Evolutionary conservation across 208 protist species (phyloP), one percentile per base, ranked within the genome.

Genomic region (Wallacemonas sp.): DNA sequence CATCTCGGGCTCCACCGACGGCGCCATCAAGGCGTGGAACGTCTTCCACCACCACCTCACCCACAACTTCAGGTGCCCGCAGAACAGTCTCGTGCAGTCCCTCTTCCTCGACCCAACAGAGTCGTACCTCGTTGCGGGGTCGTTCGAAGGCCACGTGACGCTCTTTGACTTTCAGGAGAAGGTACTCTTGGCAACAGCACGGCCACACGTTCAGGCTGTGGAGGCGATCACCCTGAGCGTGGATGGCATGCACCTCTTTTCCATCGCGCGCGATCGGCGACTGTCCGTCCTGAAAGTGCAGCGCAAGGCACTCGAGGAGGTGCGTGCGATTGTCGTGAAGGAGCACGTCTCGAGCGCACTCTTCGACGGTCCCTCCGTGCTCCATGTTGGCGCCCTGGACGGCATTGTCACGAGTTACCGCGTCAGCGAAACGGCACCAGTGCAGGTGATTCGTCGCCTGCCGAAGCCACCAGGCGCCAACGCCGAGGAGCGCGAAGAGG

Each of bases 1-100:
- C 65, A 60, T 91, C 30, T 89, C 85, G 3, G 81, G 85, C 53
- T 79, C 87, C 34, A 92, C 91, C 21, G 91, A 96, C 66, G 91
- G 91, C 36, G 82, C 73, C 41, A 68, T 96, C 33, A 93, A 93
- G 76, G 79, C 87, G 58, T 96, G 91, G 87, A 89, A 96, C 57
- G 81, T 83, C 2, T 93, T 93, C 62, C 86, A 93, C 55, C 91
- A 96, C 69, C 79, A 96, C 71, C 79, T 96, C 15, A 96, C 91
- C 13, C 91, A 96, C 75, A 96, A 96, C 67, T 62, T 93, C 29
- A 73, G 74, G 58, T 79, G 75, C 61, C 66, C 89, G 10, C 66
- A 77, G 32, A 70, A 71, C 57, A 68, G 71, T 22, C 71, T 93
- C 30, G 75, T 93, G 44, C 83, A 89, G 57, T 71, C 73, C 39